A percentile compares a stretch with the other conserved stretches of the same genome.
Evolutionary conservation across 1,284 basidiomycete species (phyloP).

Genomic region (Trichosporon sp.): DNA sequence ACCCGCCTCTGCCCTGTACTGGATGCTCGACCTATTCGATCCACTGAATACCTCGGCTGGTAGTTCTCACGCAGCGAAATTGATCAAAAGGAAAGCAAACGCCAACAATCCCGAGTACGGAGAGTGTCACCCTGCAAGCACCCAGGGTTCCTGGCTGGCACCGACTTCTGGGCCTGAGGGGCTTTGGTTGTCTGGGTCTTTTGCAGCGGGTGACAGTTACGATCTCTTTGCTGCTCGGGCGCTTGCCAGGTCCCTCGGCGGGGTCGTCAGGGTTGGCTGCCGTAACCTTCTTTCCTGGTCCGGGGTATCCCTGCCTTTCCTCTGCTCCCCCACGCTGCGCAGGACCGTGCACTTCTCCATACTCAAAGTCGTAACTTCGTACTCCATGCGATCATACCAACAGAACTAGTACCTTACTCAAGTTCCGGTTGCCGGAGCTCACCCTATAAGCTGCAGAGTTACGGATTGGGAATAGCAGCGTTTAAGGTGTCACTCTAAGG

Average conservation of each 20-base stretch:
- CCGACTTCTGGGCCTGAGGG: background rate
- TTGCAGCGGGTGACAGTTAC: background rate
- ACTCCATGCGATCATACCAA: too few relatives aligned
- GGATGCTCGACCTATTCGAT: background rate
- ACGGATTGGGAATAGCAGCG: background rate
- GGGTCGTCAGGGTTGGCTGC: background rate
- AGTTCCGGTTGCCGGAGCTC: background rate
- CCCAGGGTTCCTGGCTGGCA: background rate
- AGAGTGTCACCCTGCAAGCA: background rate
- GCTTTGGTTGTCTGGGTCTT: background rate
- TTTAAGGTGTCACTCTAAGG: background rate
- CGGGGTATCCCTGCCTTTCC: background rate
- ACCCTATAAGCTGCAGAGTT: background rate
- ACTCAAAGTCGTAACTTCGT: too few relatives aligned
- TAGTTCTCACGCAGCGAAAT: background rate
- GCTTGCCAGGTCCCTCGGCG: background rate
- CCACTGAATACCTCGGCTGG: background rate
- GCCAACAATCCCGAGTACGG: background rate
- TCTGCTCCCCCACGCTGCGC: background rate
- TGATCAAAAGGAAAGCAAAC: background rate
- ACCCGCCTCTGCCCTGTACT: background rate
- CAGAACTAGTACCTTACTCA: too few relatives aligned
- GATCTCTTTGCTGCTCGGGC: background rate
- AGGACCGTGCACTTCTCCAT: background rate
- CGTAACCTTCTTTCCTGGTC: background rate